Percentiles rank a stretch among this genome's conserved stretches.
phyloP scores from a whole-genome alignment of 208 protist species.

The Acanthamoeba castellanii region DNA sequence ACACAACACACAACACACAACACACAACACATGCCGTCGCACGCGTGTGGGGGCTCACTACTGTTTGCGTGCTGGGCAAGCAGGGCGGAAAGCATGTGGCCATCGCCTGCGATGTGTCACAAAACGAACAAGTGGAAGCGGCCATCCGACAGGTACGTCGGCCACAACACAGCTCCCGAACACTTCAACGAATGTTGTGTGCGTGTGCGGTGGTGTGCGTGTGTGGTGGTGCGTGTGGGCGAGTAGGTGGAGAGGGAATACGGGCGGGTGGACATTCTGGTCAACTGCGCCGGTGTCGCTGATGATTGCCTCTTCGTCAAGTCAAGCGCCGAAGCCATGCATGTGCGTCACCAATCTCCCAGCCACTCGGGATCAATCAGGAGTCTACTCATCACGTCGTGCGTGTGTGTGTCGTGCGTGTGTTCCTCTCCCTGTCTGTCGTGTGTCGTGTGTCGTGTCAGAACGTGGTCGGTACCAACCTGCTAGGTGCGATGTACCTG shows the following conservation, averaged over 20 bases:
- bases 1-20: too few species aligned
- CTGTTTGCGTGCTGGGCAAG: not conserved
- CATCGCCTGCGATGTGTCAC: not conserved
- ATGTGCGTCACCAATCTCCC: not conserved
- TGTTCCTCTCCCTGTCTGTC: not conserved
- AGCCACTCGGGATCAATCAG: not conserved
- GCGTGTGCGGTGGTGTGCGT: not conserved
- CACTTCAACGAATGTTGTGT: not conserved
- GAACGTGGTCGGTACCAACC: not conserved
- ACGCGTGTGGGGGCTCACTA: not conserved
- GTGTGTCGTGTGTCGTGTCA: not conserved
- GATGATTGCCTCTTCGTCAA: constrained; percentile 50
- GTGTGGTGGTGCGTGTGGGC: not conserved
- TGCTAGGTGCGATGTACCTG: constrained; percentile 41
- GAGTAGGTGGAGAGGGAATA: constrained; percentile 53
- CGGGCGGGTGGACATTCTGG: constrained; percentile 12
- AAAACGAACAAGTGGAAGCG: not conserved
- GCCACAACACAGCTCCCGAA: not conserved
- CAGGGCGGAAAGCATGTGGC: constrained; percentile 1
- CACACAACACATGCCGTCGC: too few species aligned
- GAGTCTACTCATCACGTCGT: not conserved
- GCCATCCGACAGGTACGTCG: not conserved
- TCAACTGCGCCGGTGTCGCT: constrained; percentile 34
- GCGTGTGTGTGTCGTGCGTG: not conserved
- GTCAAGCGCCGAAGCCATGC: constrained; percentile 2